Evolutionary conservation across 805 yeast species (phyloP).

Genomic region (Schizosaccharomyces pombe): DNA sequence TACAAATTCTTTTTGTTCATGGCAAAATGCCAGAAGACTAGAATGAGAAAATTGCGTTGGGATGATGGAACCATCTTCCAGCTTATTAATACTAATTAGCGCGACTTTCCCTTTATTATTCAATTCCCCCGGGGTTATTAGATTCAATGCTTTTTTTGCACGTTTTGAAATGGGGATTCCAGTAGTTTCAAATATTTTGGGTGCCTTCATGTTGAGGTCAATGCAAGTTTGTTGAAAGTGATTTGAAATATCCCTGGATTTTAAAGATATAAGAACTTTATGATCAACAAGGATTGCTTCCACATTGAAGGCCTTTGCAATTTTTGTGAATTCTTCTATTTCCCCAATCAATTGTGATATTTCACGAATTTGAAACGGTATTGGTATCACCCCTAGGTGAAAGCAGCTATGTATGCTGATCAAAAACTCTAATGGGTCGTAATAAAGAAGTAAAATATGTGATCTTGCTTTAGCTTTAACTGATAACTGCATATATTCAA

Average conservation of each 20-base stretch:
- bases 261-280: conserved; percentile 46
- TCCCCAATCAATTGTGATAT: conserved; percentile 49
- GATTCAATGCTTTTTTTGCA: background rate
- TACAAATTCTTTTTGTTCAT: conserved; percentile 46
- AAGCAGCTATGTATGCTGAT: conserved; percentile 72
- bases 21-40: conserved; percentile 51
- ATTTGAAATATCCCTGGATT: conserved; percentile 39
- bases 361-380: conserved; percentile 58
- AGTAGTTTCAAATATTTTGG: background rate
- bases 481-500: conserved; percentile 46
- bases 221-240: conserved; percentile 26
- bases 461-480: conserved; percentile 42
- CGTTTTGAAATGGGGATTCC: background rate
- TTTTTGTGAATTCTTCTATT: conserved; percentile 34
- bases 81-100: conserved; percentile 45
- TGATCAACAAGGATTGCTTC: conserved; percentile 51
- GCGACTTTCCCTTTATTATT: conserved; percentile 16
- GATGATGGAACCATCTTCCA: conserved; percentile 43
- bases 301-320: conserved; percentile 49
- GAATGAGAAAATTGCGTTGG: conserved; percentile 34
- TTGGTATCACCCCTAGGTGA: conserved; percentile 51
- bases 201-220: conserved; percentile 12
- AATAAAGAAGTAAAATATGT: conserved; percentile 55
- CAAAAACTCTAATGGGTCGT: conserved; percentile 66
- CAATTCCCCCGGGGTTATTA: background rate